These are phyloP conservation scores for Ophiostoma pallidulum DNA, from an alignment of 2,329 filamentous ascomycete genomes.

Conservation along the genomic window DNA sequence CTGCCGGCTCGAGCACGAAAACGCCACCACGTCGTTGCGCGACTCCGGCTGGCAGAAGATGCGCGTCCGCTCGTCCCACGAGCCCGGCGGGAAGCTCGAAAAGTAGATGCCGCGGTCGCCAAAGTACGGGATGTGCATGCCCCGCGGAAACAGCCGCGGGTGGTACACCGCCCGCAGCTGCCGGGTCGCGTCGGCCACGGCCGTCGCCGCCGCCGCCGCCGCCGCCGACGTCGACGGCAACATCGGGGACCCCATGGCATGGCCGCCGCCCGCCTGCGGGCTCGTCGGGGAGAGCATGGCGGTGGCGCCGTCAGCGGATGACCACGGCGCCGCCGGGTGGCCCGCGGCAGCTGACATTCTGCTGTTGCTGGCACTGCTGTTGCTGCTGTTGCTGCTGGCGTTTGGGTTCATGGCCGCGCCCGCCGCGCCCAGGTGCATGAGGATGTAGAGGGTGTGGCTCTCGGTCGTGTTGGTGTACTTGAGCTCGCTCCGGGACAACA, in stretches of 20 bases:
- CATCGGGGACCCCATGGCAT: neutral
- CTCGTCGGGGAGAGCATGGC: neutral
- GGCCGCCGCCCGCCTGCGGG: neutral
- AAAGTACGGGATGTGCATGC: slow-evolving; percentile 11
- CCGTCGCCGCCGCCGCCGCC: neutral
- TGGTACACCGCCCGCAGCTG: slow-evolving; percentile 7
- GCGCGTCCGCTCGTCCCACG: slow-evolving; percentile 12
- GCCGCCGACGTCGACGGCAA: neutral
- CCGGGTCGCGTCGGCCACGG: neutral
- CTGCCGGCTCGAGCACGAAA: slow-evolving; percentile 9
- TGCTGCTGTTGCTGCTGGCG: too few species aligned
- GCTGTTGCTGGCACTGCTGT: too few species aligned
- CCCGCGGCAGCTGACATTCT: neutral
- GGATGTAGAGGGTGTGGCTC: slow-evolving; percentile 8
- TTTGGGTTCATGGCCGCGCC: neutral
- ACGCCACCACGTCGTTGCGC: neutral
- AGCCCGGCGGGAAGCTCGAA: neutral
- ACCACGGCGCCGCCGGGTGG: neutral
- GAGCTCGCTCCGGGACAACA: neutral
- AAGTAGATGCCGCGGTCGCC: slow-evolving; percentile 5
- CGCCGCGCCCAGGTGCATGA: neutral
- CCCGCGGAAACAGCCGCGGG: slow-evolving; percentile 8
- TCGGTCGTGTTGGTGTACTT: slow-evolving; percentile 8
- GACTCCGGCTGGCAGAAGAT: slow-evolving; percentile 12
- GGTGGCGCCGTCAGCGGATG: too few species aligned